These are phyloP conservation scores for Caloboletus firmus DNA, from an alignment of 1,284 basidiomycete genomes.

Conservation along the genomic window DNA sequence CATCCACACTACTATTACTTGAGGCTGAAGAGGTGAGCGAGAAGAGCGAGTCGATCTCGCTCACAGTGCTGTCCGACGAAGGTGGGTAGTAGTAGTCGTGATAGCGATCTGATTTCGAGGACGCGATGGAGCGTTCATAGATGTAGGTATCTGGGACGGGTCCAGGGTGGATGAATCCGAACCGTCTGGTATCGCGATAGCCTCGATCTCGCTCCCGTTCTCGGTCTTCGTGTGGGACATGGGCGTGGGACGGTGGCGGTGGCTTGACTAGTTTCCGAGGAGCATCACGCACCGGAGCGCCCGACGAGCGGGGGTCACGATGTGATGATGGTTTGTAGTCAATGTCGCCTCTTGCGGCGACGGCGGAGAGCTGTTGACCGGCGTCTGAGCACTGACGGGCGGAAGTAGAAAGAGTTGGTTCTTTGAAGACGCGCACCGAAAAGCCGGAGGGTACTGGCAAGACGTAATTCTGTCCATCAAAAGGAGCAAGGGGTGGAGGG, in stretches of 20 bases:
- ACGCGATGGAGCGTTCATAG: conserved; percentile 53
- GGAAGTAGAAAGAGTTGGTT: conserved; percentile 40
- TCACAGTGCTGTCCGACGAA: conserved; percentile 44
- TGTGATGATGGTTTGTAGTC: conserved; percentile 41
- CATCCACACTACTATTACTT: conserved; percentile 51
- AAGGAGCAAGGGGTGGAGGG: conserved; percentile 1
- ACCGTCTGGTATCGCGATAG: conserved; percentile 33
- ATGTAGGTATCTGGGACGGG: conserved; percentile 48
- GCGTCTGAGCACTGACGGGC: conserved; percentile 34
- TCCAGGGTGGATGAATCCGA: conserved; percentile 45
- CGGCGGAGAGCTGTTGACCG: conserved; percentile 33
- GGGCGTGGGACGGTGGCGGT: conserved; percentile 29
- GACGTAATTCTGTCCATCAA: conserved; percentile 33
- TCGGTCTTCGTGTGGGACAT: conserved; percentile 26
- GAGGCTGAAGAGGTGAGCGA: conserved; percentile 48
- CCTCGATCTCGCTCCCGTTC: conserved; percentile 25
- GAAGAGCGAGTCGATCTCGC: conserved; percentile 39
- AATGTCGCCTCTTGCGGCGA: conserved; percentile 42
- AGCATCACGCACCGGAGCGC: conserved; percentile 19
- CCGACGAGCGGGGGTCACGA: conserved; percentile 28
- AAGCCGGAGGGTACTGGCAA: conserved; percentile 46
- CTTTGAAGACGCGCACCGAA: conserved; percentile 53
- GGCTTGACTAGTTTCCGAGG: conserved; percentile 30
- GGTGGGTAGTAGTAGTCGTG: conserved; percentile 42
- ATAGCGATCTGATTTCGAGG: conserved; percentile 52